A percentile compares a stretch with the other conserved stretches of the same genome.
phyloP scores from a whole-genome alignment of 2,329 filamentous ascomycete species.

The Aspergillus thermomutatus region DNA sequence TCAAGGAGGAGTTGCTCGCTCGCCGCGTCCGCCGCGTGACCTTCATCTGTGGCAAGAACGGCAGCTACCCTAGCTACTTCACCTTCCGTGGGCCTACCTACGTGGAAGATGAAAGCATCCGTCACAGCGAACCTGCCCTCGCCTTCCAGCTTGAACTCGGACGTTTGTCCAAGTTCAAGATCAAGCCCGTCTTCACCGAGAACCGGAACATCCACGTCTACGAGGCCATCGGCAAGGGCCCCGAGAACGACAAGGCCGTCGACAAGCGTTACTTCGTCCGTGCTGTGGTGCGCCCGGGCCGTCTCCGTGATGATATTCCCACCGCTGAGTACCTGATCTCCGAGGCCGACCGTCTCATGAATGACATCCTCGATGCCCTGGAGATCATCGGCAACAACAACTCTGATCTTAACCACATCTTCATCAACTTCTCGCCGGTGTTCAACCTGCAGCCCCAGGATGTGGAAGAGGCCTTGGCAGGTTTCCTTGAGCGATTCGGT shows the following conservation, averaged over 20 bases:
- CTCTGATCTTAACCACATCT: conserved; percentile 99
- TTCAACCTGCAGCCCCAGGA: conserved; percentile 88
- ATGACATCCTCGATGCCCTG: conserved; percentile 93
- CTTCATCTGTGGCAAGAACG: conserved; percentile 94
- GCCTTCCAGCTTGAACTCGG: conserved; percentile 98
- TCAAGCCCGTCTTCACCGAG: conserved; percentile 97
- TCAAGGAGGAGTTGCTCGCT: conserved; percentile 77
- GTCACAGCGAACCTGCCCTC: conserved; percentile 92
- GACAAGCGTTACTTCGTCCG: conserved; percentile 96
- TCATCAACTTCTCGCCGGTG: conserved; percentile 98
- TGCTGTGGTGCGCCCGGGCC: conserved; percentile 88
- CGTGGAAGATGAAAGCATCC: conserved; percentile 89
- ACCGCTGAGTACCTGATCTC: conserved; percentile 98
- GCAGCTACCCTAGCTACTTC: conserved; percentile 93
- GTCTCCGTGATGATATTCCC: conserved; percentile 93
- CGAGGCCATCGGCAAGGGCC: conserved; percentile 90
- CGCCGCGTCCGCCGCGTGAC: conserved; percentile 85
- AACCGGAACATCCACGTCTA: conserved; percentile 99
- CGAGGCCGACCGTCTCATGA: conserved; percentile 93
- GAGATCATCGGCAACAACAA: conserved; percentile 99
- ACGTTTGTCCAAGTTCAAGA: conserved; percentile 93
- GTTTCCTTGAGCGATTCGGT: conserved; percentile 95
- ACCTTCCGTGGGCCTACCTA: conserved; percentile 94
- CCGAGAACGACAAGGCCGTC: conserved; percentile 71
- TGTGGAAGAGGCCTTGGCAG: conserved; percentile 87